phyloP scores from a whole-genome alignment of 331 rosid species.

The Spiraea crenata region DNA sequence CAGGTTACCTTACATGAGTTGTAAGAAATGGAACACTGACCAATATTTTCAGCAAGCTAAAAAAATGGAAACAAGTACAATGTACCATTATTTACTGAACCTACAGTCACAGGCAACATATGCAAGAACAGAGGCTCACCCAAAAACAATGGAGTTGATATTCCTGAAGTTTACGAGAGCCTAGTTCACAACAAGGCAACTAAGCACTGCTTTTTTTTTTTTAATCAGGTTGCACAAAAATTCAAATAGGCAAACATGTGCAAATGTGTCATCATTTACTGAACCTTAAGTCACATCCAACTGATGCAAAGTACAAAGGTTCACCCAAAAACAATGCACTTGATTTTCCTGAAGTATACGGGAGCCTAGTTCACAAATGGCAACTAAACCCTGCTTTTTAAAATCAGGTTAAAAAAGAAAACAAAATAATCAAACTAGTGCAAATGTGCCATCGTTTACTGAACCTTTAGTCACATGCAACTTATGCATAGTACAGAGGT shows the following conservation, averaged over 20 bases:
- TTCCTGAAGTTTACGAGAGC: constrained; percentile 46
- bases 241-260: not conserved
- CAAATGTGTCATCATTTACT: constrained; percentile 46
- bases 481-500: constrained; percentile 28
- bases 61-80: not conserved
- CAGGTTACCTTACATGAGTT: no score
- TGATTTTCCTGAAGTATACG: constrained; percentile 44
- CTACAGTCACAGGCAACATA: constrained; percentile 27
- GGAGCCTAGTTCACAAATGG: constrained; percentile 39
- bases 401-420: constrained; percentile 33
- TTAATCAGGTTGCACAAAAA: constrained; percentile 27
- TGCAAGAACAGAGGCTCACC: constrained; percentile 42
- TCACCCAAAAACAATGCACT: constrained; percentile 55
- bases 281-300: constrained; percentile 40
- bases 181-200: constrained; percentile 38
- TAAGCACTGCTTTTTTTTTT: constrained; percentile 38
- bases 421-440: not conserved
- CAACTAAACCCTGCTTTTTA: constrained; percentile 48
- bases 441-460: constrained; percentile 48
- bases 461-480: constrained; percentile 40
- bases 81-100: constrained; percentile 52
- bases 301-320: constrained; percentile 28
- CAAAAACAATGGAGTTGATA: constrained; percentile 37
- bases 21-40: no score
- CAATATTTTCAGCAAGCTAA: no score